Evolutionary conservation across 176 grass and related monocot species (phyloP).

Genomic region (Zoysia pacifica): DNA sequence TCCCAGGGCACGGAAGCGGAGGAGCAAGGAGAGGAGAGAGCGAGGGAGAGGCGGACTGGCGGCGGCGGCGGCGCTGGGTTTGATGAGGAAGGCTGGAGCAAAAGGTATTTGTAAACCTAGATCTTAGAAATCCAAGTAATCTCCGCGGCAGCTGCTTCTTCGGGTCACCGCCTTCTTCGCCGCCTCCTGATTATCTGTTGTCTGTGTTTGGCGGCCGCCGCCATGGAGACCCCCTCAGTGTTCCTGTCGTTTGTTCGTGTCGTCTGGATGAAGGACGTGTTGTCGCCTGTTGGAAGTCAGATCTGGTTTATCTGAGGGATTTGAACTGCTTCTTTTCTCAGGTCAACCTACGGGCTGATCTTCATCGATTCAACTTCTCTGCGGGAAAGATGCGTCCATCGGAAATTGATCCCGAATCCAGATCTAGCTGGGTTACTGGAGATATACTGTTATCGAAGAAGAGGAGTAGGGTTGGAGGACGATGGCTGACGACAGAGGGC

Average conservation of each 20-base stretch:
- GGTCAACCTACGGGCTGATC: slow-evolving; percentile 19
- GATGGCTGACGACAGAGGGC: slow-evolving; percentile 21
- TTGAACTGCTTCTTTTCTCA: slow-evolving; percentile 38
- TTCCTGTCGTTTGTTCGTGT: slow-evolving; percentile 20
- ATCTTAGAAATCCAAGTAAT: slow-evolving; percentile 56
- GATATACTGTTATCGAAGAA: background rate
- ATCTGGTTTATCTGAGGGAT: slow-evolving; percentile 48
- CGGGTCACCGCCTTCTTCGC: background rate
- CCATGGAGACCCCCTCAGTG: slow-evolving; percentile 26
- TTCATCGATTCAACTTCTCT: slow-evolving; percentile 30
- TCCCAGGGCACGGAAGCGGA: slow-evolving; percentile 9
- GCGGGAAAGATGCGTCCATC: background rate
- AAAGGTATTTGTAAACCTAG: slow-evolving; percentile 66
- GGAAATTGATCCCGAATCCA: slow-evolving; percentile 21
- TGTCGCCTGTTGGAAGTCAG: slow-evolving; percentile 24
- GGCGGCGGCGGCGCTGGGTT: slow-evolving; percentile 28
- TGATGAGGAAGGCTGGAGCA: slow-evolving; percentile 57
- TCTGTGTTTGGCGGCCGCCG: slow-evolving; percentile 21
- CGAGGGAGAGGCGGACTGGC: background rate
- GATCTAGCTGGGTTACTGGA: slow-evolving; percentile 25
- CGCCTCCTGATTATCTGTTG: slow-evolving; percentile 12
- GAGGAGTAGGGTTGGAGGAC: background rate
- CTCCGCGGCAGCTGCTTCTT: slow-evolving; percentile 35
- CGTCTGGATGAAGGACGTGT: slow-evolving; percentile 25
- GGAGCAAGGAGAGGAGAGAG: background rate